A percentile compares a stretch with the other conserved stretches of the same genome.
These are phyloP conservation scores for Corchorus olitorius DNA, from an alignment of 345 rosid genomes.

Conservation along the genomic window DNA sequence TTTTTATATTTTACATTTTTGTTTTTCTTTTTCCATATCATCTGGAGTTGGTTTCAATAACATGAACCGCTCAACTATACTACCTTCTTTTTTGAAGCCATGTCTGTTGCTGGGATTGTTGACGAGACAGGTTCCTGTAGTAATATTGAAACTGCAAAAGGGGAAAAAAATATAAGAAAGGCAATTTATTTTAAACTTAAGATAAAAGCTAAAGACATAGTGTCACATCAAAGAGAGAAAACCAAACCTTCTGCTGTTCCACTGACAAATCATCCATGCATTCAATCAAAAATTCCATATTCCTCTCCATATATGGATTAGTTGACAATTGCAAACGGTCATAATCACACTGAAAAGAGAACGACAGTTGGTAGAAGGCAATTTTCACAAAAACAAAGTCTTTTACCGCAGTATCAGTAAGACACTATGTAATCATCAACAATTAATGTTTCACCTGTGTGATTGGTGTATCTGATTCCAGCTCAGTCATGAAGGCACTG, in stretches of 20 bases:
- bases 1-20: not conserved
- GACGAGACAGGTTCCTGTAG: constrained; percentile 83
- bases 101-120: constrained; percentile 96
- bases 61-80: not conserved
- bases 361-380: not conserved
- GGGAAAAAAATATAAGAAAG: constrained; percentile 8
- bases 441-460: constrained; percentile 57
- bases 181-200: constrained; percentile 7
- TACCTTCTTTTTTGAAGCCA: constrained; percentile 99
- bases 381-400: not conserved
- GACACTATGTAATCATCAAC: not conserved
- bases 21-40: not conserved
- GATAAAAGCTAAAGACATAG: not conserved
- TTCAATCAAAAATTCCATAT: constrained; percentile 91
- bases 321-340: constrained; percentile 87
- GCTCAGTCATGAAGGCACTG: constrained; percentile 95
- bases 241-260: constrained; percentile 90
- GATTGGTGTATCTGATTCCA: constrained; percentile 87
- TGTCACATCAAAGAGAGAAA: not conserved
- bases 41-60: not conserved
- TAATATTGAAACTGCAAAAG: constrained; percentile 76
- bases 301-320: constrained; percentile 83
- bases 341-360: constrained; percentile 69
- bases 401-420: not conserved
- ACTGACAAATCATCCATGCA: constrained; percentile 95